Base-by-base conservation (phyloP, 768 basidiomycete species). In the Suillus sp. region DNA sequence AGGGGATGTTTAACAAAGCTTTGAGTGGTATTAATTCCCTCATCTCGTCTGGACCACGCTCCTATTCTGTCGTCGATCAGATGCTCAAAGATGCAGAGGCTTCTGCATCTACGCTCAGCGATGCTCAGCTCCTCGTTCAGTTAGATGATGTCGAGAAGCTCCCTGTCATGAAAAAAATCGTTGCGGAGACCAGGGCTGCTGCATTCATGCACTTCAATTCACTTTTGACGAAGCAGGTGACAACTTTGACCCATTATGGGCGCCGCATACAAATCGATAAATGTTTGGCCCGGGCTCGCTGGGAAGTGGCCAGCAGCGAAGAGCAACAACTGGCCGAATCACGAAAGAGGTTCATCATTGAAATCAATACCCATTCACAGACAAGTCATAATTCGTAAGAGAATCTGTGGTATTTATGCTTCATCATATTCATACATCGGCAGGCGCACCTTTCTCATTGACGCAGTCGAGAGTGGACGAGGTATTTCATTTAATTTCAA, bases 331-430 rank as follows among this genome's bases (percentile, higher is more conserved):
- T 38, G 8, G 6, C 47, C 1, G 58, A 40, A 27, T 9, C 71
- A 18, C 71, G 71, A 35, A 14, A 50, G 5, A 4, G 60, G 6
- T 30, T 74, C 25, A 75, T 73, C 59, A 50, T 42, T 9, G 54
- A 62, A 11, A 20, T 75, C 14, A 74, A 74, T 30, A 10, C 14
- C 1, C 6, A 50, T 16, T 71, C 73, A 18, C 16, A 58, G 6
- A 50, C 47, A 4, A 38, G 16, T 3, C 0, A 32, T 25, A 53
- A 58, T n/a, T 40, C 60, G 71, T 72, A 55, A 65, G 62, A 2
- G 14, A 16, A 32, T 53, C 35, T n/a, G 40, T 18, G 16, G 25
- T 3, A 5, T 35, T 4, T 25, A 14, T 3, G 14, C 11, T 27
- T 32, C 6, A 57, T 16, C 22, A 10, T 45, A 22, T 25, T 45